These are phyloP conservation scores for Puccinia hordei DNA, from an alignment of 1,284 basidiomycete genomes.

Conservation along the genomic window DNA sequence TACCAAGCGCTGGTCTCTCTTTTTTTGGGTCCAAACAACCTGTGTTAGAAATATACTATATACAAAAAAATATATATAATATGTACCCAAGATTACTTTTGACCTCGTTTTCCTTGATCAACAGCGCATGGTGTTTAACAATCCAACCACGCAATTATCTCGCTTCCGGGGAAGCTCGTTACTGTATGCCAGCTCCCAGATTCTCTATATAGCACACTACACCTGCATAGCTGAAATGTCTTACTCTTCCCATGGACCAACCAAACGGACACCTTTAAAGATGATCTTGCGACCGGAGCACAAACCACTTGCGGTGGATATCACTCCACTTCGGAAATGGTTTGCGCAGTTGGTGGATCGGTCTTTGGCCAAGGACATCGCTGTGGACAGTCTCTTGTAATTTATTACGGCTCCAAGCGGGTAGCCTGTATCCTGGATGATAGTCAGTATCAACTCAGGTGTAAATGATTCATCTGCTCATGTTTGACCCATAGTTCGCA, in stretches of 20 bases:
- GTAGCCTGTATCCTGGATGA: neutral
- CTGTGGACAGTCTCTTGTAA: neutral
- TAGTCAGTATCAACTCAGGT: neutral
- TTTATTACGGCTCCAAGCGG: neutral
- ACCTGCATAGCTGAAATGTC: neutral
- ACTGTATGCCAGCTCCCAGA: neutral
- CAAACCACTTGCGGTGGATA: slow-evolving; percentile 9
- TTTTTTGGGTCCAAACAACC: no score
- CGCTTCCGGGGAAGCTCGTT: slow-evolving; percentile 1
- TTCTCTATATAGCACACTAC: neutral
- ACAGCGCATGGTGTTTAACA: neutral
- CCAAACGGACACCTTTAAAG: neutral
- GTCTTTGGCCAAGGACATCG: neutral
- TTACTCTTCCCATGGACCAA: no score
- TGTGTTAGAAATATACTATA: no score
- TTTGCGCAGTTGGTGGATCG: neutral
- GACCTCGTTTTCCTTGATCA: neutral
- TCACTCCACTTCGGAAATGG: neutral
- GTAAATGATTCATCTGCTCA: neutral
- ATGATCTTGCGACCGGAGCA: neutral
- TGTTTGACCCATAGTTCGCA: neutral
- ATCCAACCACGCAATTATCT: neutral
- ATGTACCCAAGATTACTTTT: no score
- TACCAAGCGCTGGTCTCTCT: no score
- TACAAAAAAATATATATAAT: no score